Evolutionary conservation across 2,329 filamentous ascomycete genomes (phyloP).

Genomic region (Claviceps sorghi): DNA sequence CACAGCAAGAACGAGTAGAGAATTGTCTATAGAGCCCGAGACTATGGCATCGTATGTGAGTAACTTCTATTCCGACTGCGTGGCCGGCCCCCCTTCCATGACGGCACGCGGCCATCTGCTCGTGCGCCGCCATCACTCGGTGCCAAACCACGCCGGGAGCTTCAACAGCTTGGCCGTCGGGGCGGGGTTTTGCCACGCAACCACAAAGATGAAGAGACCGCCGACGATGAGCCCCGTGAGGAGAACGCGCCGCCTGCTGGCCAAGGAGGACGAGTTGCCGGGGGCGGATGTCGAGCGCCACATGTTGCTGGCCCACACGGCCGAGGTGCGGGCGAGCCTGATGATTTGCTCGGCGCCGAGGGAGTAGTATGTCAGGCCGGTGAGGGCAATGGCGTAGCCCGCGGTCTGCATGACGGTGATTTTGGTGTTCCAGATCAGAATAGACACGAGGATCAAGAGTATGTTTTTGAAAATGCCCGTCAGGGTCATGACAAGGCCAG

Average conservation of each 20-base stretch:
- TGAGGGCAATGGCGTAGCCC: constrained; percentile 59
- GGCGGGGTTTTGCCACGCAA: constrained; percentile 6
- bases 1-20: too few relatives aligned
- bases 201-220: constrained; percentile 8
- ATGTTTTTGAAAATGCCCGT: constrained; percentile 83
- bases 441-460: constrained; percentile 60
- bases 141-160: constrained; percentile 5
- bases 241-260: constrained; percentile 7
- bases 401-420: constrained; percentile 58
- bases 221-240: constrained; percentile 6
- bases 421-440: constrained; percentile 63
- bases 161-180: background rate
- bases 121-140: constrained; percentile 3
- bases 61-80: too few relatives aligned
- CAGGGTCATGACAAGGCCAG: constrained; percentile 70
- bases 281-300: constrained; percentile 11
- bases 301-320: constrained; percentile 12
- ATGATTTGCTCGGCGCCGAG: constrained; percentile 22
- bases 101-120: too few relatives aligned
- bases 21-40: too few relatives aligned
- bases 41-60: too few relatives aligned
- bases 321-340: constrained; percentile 10
- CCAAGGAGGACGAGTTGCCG: constrained; percentile 1
- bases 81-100: too few relatives aligned
- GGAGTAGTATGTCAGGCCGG: constrained; percentile 36